Percentiles rank a stretch among this genome's conserved stretches.
These are phyloP conservation scores for Erodium maritimum DNA, from an alignment of 345 rosid species.

Conservation along the genomic window DNA sequence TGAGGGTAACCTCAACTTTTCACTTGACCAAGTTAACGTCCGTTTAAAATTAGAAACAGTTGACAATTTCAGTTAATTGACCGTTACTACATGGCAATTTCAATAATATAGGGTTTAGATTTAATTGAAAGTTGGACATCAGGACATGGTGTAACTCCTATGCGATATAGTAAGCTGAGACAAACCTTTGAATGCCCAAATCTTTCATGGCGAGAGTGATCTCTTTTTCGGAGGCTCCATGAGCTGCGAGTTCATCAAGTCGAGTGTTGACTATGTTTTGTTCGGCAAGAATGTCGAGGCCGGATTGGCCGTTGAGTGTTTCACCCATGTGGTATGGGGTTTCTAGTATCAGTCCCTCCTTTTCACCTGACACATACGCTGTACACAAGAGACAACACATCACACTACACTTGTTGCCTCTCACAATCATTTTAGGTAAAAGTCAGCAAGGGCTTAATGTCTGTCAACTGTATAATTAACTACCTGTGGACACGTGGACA, in stretches of 20 bases:
- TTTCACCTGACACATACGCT: constrained; percentile 64
- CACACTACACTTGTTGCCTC: too few relatives aligned
- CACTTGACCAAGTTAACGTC: too few relatives aligned
- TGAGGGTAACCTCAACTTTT: too few relatives aligned
- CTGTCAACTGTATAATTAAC: background rate
- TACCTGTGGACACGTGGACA: constrained; percentile 63
- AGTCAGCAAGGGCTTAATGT: too few relatives aligned
- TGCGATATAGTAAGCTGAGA: too few relatives aligned
- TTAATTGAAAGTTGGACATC: too few relatives aligned
- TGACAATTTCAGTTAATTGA: too few relatives aligned
- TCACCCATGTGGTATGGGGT: constrained; percentile 41
- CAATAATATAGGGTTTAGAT: too few relatives aligned
- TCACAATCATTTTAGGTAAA: too few relatives aligned
- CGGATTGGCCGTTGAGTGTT: constrained; percentile 34
- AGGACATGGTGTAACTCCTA: too few relatives aligned
- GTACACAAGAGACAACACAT: background rate
- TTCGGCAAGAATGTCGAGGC: constrained; percentile 44
- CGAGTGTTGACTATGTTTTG: constrained; percentile 29
- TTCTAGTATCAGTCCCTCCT: constrained; percentile 28
- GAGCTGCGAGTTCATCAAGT: constrained; percentile 26
- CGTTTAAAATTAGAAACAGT: too few relatives aligned
- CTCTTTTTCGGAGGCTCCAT: constrained; percentile 25
- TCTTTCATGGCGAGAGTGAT: constrained; percentile 44
- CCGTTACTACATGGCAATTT: too few relatives aligned
- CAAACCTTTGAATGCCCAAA: constrained; percentile 46